Evolutionary conservation across 2,329 filamentous ascomycete species (phyloP), one percentile per base, ranked within the genome.

Genomic region (Claviceps humidiphila): DNA sequence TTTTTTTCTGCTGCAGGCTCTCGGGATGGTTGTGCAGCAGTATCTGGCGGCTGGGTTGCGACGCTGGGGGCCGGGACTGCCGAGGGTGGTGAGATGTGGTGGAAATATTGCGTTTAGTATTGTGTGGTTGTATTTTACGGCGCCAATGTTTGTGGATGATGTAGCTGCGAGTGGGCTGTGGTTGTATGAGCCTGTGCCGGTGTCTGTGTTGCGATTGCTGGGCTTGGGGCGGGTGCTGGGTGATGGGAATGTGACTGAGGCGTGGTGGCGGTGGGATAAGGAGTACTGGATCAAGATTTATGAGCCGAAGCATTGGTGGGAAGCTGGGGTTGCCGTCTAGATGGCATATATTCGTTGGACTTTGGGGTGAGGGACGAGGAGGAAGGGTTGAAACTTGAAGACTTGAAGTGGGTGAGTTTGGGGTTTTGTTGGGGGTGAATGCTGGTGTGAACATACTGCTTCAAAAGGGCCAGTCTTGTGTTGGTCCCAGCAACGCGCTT

Each of bases 131-230:
- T 78, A 81, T 51, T 64, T 72, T 16, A 91, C 87, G 0, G 77
- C 77, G 1, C 73, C 73, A 42, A 64, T 82, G 39, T 73, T 95
- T n/a, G 72, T 81, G 11, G 81, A 95, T 62, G 90, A 96, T 61
- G 82, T 95, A 63, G 77, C 83, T 0, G 73, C 76, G 11, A 77
- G 81, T 1, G 89, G 87, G 0, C 61, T 95, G 0, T 95, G 87
- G 86, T 66, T 94, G 14, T 81, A 81, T 55, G 89, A 96, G 66
- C 88, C 89, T 0, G 68, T 95, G n/a, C 88, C 89, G 0, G 57
- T 91, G 8, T 94, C 87, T 51, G 62, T 76, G 1, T 62, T 89
- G n/a, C 74, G 88, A 26, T 78, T 75, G 2, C 38, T 90, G 16
- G 84, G 85, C 0, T 71, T 84, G 38, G 85, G 84, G 0, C 69